These are phyloP conservation scores for Myrmaecium sp. DNA, from an alignment of 2,329 filamentous ascomycete species.

Conservation along the genomic window DNA sequence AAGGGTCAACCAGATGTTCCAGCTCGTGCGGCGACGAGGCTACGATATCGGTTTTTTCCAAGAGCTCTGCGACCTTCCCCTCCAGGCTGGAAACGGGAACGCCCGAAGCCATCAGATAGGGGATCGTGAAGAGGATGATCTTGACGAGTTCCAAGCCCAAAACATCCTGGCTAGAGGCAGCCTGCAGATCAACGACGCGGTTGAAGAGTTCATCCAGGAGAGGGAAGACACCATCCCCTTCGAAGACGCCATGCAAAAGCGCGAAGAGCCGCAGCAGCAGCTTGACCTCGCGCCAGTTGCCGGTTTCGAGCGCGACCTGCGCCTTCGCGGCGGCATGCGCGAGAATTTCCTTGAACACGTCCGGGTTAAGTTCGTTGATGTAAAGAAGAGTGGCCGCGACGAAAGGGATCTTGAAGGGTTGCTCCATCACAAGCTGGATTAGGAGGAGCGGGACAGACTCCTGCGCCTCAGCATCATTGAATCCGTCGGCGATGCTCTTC, in stretches of 20 bases:
- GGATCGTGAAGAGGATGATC: constrained; percentile 86
- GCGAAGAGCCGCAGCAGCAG: constrained; percentile 75
- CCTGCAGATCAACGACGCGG: constrained; percentile 83
- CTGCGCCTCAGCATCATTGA: constrained; percentile 57
- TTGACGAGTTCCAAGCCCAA: constrained; percentile 77
- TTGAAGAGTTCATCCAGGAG: constrained; percentile 81
- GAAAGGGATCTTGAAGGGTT: constrained; percentile 96
- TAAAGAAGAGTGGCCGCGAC: constrained; percentile 69
- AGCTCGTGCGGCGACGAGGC: constrained; percentile 74
- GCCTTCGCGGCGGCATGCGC: constrained; percentile 41
- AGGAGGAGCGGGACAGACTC: constrained; percentile 56
- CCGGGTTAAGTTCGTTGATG: constrained; percentile 59
- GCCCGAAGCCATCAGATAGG: constrained; percentile 67
- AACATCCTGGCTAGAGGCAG: constrained; percentile 80
- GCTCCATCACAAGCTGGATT: constrained; percentile 69
- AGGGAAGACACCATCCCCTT: constrained; percentile 71
- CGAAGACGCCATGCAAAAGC: constrained; percentile 64
- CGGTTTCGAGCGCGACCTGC: constrained; percentile 51
- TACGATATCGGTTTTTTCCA: constrained; percentile 92
- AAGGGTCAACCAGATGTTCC: constrained; percentile 75
- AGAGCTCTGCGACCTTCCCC: constrained; percentile 57
- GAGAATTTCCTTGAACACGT: constrained; percentile 57
- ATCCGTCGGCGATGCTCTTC: constrained; percentile 62
- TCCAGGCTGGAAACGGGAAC: constrained; percentile 44
- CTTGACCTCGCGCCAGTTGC: constrained; percentile 84